Base-by-base conservation (phyloP, 305 asterid species). In the Petunia hybrid region DNA sequence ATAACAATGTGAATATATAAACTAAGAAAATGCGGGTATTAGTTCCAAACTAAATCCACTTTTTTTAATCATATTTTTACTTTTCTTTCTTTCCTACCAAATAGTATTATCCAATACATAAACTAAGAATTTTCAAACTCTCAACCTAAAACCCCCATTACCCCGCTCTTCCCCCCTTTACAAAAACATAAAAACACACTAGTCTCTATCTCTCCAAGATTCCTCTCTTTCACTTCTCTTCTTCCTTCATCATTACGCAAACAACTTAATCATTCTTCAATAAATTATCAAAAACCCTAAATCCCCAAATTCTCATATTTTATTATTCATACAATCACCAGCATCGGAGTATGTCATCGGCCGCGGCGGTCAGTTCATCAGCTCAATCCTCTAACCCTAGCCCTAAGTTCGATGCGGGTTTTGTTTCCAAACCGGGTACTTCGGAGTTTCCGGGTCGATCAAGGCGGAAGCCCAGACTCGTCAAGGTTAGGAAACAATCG, bases 381-480 rank as follows among this genome's bases (percentile, higher is more conserved):
- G 41, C 9, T 16, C 77, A 70, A 22, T 73, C 78, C 51, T 51
- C 63, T 39, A 51, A 73, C 38, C 41, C 63, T 36, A 36, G 8
- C 8, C 13, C 36, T 73, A 73, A 73, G 36, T 42, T 51, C 36
- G 63, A 73, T 51, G 46, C 36, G 13, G 63, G 63, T 1, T 73
- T 51, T 53, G 43, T 35, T 36, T 73, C 63, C 36, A 38, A 48
- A 46, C 77, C 22, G 45, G 60, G 78, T 73, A 22, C 31, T 22
- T 73, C 62, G 9, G 76, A 48, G 16, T 43, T 69, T 43, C 57
- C 40, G 78, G 78, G 4, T 73, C 78, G 77, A 48, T 66, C 77
- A 31, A 79, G 67, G 56, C 56, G 55, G 36, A 79, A 66, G 55
- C 82, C 82, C 1, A 79, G 82, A 41, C 39, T 79, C 2, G 22